Percentiles rank a stretch among this genome's conserved stretches.
phyloP scores from a whole-genome alignment of 306 rosid species.

The Elaeagnus macrophylla region DNA sequence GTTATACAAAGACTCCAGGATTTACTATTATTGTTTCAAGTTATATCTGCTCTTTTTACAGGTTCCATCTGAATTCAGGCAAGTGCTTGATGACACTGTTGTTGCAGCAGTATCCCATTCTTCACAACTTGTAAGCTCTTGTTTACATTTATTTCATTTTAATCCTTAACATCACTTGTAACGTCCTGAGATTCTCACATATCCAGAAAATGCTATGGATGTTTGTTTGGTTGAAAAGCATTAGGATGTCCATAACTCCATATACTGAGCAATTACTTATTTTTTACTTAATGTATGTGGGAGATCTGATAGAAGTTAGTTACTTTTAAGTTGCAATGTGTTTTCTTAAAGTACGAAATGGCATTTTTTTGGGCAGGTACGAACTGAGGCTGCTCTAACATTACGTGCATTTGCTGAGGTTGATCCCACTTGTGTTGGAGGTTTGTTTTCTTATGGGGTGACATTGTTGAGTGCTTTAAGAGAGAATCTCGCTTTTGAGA shows the following conservation, averaged over 20 bases:
- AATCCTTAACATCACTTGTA: slow-evolving; percentile 5
- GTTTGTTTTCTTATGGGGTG: slow-evolving; percentile 84
- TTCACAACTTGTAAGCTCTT: slow-evolving; percentile 68
- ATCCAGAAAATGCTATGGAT: background rate
- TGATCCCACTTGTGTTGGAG: slow-evolving; percentile 97
- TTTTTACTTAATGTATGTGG: too few relatives aligned
- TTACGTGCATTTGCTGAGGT: slow-evolving; percentile 87
- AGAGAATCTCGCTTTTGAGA: slow-evolving; percentile 82
- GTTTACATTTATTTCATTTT: slow-evolving; percentile 6
- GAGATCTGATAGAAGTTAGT: too few relatives aligned
- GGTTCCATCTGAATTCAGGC: slow-evolving; percentile 90
- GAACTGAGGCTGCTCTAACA: slow-evolving; percentile 87
- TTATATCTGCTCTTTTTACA: slow-evolving; percentile 24
- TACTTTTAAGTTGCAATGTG: too few relatives aligned
- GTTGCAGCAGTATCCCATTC: slow-evolving; percentile 85
- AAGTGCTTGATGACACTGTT: slow-evolving; percentile 76
- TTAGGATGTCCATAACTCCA: too few relatives aligned
- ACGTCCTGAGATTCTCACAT: background rate
- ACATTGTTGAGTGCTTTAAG: slow-evolving; percentile 81
- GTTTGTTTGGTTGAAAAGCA: too few relatives aligned
- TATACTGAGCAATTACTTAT: too few relatives aligned
- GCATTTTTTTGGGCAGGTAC: slow-evolving; percentile 51
- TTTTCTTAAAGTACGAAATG: slow-evolving; percentile 1
- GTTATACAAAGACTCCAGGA: too few relatives aligned
- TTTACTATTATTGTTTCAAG: too few relatives aligned